Base-by-base conservation (phyloP, 805 yeast species). In the Sungouiella thailandica region DNA sequence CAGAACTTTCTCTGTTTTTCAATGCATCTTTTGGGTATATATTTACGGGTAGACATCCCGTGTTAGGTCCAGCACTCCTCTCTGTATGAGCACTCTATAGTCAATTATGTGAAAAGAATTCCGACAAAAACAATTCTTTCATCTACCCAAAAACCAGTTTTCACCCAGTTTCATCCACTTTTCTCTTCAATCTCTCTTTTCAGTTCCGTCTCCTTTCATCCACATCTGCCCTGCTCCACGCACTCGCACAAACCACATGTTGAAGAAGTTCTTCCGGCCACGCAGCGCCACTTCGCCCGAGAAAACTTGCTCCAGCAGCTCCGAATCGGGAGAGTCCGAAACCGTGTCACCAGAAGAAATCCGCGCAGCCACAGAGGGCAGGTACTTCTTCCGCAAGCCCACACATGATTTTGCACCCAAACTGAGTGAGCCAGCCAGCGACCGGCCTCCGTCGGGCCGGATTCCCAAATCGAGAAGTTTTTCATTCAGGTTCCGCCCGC, bases 331-430 rank as follows among this genome's bases (percentile, higher is more conserved):
- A 11, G 41, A 34, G 13, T 36, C 46, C 7, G 46, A 41, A 23
- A 17, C 33, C 15, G 25, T 36, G 12, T 28, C 41, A 8, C 28
- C 23, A 12, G 20, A 26, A 11, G 41, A 34, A 10, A 14, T 40
- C 23, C 37, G 34, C n/a, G 27, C 32, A 13, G 35, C 39, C n/a
- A n/a, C 30, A 7, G 39, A 39, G 23, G 39, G 29, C 18, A 33
- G 46, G 15, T 33, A 32, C 16, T 41, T 39, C 17, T 40, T 41
- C 22, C 37, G 39, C 13, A 33, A 36, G 17, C 40, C 43, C 2
- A 26, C 13, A 23, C 23, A 17, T 8, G 31, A 20, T 13, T 22
- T 32, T 9, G 22, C 22, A 19, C 22, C 22, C 22, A 19, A 19
- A 19, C 9, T 9, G 7, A 9, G 9, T 7, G 9, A 19, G 9